Base-by-base conservation (phyloP, 2,329 filamentous ascomycete genomes). In the Pyrenophora teres region DNA sequence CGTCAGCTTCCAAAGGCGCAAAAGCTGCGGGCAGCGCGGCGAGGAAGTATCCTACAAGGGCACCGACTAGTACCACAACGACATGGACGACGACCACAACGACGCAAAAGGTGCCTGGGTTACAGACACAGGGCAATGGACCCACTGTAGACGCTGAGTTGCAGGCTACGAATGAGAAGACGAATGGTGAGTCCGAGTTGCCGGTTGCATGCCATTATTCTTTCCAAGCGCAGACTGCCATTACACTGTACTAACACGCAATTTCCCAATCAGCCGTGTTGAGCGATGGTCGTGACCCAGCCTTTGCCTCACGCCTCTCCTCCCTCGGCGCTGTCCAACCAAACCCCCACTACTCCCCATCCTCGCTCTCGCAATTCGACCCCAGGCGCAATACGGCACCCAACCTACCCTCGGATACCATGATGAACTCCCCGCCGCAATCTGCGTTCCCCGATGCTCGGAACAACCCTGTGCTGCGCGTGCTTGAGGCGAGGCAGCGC, bases 261-360 rank as follows among this genome's bases (percentile, higher is more conserved):
- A 3, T 1, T 4, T 10, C 13, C 5, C 23, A 3, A 7, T 8
- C 23, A 82, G 81, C 80, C 42, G 80, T 86, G 56, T 81, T 85
- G 60, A 77, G 83, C 63, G 84, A 87, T 65, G 83, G 78, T 49
- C 80, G 79, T 52, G 84, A 87, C 65, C 83, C 83, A 1, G 77
- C 81, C 65, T 93, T 81, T 83, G 89, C 92, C 80, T 87, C 85
- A 69, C 95, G 92, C 59, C 89, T 97, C 56, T 88, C 86, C 63
- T 76, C 74, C 39, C 76, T 87, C 51, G 84, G 83, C 50, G 79
- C 82, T 47, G 83, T 86, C 6, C 80, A 79, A 46, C 82, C 82
- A 25, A 80, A 80, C 52, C 82, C 82, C 2, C 83, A 82, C 21
- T 76, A 80, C 56, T 85, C 82, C 9, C 74, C 78, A 30, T 78